A percentile compares a stretch with the other conserved stretches of the same genome.
These are phyloP conservation scores for Stephania cephalantha DNA, from an alignment of 164 flowering plant species.

Conservation along the genomic window DNA sequence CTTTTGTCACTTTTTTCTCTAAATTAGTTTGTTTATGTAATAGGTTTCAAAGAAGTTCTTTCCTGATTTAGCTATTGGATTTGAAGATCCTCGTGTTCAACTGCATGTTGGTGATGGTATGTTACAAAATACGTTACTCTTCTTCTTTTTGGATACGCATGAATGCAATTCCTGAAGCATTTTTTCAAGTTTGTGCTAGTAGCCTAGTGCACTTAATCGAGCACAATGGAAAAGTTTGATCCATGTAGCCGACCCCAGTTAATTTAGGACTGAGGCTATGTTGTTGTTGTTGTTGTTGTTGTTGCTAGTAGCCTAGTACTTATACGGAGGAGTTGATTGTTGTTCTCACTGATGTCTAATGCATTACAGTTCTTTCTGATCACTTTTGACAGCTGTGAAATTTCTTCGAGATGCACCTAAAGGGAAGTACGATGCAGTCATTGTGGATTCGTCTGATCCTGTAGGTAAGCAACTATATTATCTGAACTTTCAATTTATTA, in stretches of 20 bases:
- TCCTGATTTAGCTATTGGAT: slow-evolving; percentile 80
- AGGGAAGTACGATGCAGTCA: slow-evolving; percentile 91
- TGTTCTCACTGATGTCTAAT: neutral
- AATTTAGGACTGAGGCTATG: no score
- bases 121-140: slow-evolving; percentile 2
- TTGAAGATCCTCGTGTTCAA: slow-evolving; percentile 89
- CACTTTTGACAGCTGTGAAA: slow-evolving; percentile 55
- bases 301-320: neutral
- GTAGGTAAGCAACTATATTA: slow-evolving; percentile 60
- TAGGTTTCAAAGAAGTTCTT: slow-evolving; percentile 75
- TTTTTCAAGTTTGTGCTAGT: neutral
- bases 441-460: slow-evolving; percentile 98
- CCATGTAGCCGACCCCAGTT: no score
- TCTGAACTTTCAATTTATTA: neutral
- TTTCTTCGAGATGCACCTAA: slow-evolving; percentile 51
- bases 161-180: neutral
- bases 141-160: neutral
- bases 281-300: no score
- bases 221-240: no score
- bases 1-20: neutral
- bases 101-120: slow-evolving; percentile 97
- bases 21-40: neutral
- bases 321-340: neutral
- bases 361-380: slow-evolving; percentile 8
- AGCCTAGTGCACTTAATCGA: no score